These are phyloP conservation scores for Rhodofomes roseus DNA, from an alignment of 1,284 basidiomycete genomes.

Conservation along the genomic window DNA sequence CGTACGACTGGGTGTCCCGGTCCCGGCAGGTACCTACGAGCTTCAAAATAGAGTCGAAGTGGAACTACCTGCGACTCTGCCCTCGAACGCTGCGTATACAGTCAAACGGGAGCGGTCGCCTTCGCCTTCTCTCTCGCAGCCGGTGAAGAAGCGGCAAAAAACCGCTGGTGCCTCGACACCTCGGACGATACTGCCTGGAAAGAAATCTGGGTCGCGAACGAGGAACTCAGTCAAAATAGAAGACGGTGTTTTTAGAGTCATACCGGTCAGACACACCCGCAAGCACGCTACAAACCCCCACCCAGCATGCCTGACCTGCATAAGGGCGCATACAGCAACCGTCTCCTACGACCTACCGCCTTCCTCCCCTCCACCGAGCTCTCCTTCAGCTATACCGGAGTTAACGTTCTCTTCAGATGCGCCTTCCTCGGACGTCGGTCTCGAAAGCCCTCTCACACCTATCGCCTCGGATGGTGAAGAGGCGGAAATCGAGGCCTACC, in stretches of 20 bases:
- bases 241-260: background rate
- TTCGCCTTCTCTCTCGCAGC: background rate
- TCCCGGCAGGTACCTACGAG: constrained; percentile 3
- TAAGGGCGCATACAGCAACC: background rate
- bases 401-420: background rate
- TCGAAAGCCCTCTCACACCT: background rate
- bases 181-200: background rate
- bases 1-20: background rate
- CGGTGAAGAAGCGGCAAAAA: background rate
- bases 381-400: background rate
- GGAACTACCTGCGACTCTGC: too few species aligned
- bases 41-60: background rate
- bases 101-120: constrained; percentile 5
- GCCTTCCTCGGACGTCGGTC: background rate
- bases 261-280: constrained; percentile 3
- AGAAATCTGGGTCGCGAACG: background rate
- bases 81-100: background rate
- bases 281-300: constrained; percentile 2
- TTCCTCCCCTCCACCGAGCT: background rate
- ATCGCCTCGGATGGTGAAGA: background rate
- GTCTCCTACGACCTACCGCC: background rate
- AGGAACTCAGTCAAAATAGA: background rate
- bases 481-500: background rate
- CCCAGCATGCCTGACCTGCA: constrained; percentile 2
- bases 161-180: background rate